A percentile compares a stretch with the other conserved stretches of the same genome.
phyloP scores from a whole-genome alignment of 1,139 yeast genomes.

The Zygosaccharomyces pseudobailii region DNA sequence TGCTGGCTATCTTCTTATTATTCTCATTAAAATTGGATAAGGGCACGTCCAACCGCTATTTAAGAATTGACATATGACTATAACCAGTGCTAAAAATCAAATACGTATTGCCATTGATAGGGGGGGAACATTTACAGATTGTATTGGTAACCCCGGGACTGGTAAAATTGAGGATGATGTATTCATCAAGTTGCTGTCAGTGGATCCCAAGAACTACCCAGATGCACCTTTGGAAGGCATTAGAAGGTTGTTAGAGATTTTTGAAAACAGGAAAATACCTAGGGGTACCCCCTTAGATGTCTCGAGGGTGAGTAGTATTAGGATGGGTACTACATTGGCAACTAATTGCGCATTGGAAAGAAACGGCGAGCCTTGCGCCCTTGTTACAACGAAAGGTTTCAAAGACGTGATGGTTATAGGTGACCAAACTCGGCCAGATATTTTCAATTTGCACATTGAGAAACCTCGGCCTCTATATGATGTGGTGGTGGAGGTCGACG shows the following conservation, averaged over 20 bases:
- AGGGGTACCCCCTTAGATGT: constrained; percentile 45
- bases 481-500: constrained; percentile 59
- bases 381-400: constrained; percentile 50
- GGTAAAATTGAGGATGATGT: constrained; percentile 45
- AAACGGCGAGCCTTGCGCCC: constrained; percentile 48
- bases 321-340: constrained; percentile 81
- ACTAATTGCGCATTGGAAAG: constrained; percentile 61
- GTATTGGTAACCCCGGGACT: constrained; percentile 46
- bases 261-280: constrained; percentile 48
- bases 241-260: constrained; percentile 63
- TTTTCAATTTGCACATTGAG: constrained; percentile 54
- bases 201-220: constrained; percentile 75
- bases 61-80: not conserved
- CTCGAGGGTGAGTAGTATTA: constrained; percentile 49
- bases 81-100: not conserved
- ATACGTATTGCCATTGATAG: constrained; percentile 44
- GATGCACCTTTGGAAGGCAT: constrained; percentile 95
- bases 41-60: not conserved
- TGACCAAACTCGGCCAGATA: constrained; percentile 61
- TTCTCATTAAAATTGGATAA: not conserved
- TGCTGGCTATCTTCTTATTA: too few relatives aligned
- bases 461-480: constrained; percentile 58
- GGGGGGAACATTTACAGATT: constrained; percentile 89
- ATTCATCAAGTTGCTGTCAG: constrained; percentile 67
- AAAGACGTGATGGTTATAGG: constrained; percentile 61